Percentiles rank a stretch among this genome's conserved stretches.
Evolutionary conservation across 345 rosid genomes (phyloP).

Genomic region (Atalantia buxifolia): DNA sequence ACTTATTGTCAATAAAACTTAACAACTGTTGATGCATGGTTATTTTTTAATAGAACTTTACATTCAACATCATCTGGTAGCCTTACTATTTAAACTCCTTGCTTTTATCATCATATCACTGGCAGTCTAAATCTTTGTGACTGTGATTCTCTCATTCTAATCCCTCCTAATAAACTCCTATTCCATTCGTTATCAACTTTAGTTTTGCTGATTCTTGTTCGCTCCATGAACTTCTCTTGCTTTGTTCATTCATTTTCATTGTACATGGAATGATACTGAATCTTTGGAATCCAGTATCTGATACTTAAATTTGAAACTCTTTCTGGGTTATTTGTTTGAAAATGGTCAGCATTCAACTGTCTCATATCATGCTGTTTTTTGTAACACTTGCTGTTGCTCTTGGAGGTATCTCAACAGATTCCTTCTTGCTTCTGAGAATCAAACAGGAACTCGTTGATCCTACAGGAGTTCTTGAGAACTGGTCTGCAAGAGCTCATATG

Average conservation of each 20-base stretch:
- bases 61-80: constrained; percentile 13
- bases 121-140: constrained; percentile 2
- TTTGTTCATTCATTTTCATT: constrained; percentile 16
- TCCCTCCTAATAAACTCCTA: constrained; percentile 2
- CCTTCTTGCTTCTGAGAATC: constrained; percentile 50
- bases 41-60: constrained; percentile 17
- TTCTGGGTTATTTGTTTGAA: constrained; percentile 14
- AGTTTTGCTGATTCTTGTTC: constrained; percentile 1
- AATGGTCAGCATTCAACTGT: constrained; percentile 30
- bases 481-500: constrained; percentile 43
- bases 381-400: constrained; percentile 15
- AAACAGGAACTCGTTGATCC: constrained; percentile 55
- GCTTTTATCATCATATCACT: constrained; percentile 13
- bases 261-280: constrained; percentile 20
- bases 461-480: constrained; percentile 41
- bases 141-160: constrained; percentile 16
- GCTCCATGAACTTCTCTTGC: constrained; percentile 12
- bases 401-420: constrained; percentile 33
- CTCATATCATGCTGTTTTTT: constrained; percentile 28
- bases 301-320: constrained; percentile 2
- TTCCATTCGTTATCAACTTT: constrained; percentile 9
- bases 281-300: constrained; percentile 14
- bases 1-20: constrained; percentile 7
- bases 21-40: constrained; percentile 9
- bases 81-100: constrained; percentile 29